Base-by-base conservation (phyloP, 768 basidiomycete genomes). In the Infundibulicybe gibba region DNA sequence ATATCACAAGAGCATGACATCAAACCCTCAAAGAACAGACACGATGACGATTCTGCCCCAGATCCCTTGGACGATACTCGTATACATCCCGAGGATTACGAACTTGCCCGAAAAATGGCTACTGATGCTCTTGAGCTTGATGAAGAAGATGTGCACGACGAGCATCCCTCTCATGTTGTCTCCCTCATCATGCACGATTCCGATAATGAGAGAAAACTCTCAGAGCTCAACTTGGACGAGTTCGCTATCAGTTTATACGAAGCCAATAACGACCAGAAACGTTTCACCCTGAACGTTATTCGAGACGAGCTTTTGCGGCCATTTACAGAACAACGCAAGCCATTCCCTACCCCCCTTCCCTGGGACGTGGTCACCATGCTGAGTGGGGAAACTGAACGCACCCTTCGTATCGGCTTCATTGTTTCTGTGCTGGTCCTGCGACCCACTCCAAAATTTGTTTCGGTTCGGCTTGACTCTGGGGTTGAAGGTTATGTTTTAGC, bases 91-190 rank as follows among this genome's bases (percentile, higher is more conserved):
- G 91, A 95, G 62, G 97, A 99, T 66, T 99, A 98, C 60, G 94
- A 97, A 54, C 76, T 98, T 33, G 95, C 97, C 3, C 85, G 92
- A 32, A 97, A 98, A 72, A 97, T 99, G 94, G 95, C 95, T 32
- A 90, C 91, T 15, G 94, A 97, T 65, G 93, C 95, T 4, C 77
- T 98, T 12, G 97, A 97, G 60, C 77, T 92, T n/a, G 97, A 99
- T 54, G 94, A 95, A 58, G 97, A 98, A 63, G 97, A 99, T 67
- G 77, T 93, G 31, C 89, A 90, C 47, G 90, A 91, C 53, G 83
- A 89, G 57, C 90, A 95, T 61, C 90, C 94, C 20, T 98, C 97
- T 1, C 83, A 87, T 54, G 87, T 90, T 6, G 92, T 99, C 39
- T 78, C 80, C 12, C 67, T 84, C 40, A 85, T 99, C 61, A 91